Percentiles rank a stretch among this genome's conserved stretches.
phyloP scores from a whole-genome alignment of 345 rosid genomes.

The Pseudoturritis turrita region DNA sequence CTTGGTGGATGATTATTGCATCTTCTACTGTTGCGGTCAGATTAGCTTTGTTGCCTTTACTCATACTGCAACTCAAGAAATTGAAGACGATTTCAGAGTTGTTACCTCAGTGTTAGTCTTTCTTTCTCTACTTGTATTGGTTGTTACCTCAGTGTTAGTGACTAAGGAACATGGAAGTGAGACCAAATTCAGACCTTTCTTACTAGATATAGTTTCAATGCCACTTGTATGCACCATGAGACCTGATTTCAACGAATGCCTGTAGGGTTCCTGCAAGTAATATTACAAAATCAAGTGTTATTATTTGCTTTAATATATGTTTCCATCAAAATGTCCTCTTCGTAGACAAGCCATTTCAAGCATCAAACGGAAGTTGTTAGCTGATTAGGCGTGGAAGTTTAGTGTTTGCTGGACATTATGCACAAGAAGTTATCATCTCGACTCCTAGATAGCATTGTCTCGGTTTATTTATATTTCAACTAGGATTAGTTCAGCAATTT shows the following conservation, averaged over 20 bases:
- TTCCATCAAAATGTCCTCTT: not conserved
- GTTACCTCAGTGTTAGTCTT: slow-evolving; percentile 58
- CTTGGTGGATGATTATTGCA: slow-evolving; percentile 88
- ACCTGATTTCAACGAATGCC: no score
- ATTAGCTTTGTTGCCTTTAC: slow-evolving; percentile 53
- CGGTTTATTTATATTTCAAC: not conserved
- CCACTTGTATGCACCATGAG: no score
- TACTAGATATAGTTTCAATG: no score
- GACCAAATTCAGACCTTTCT: no score
- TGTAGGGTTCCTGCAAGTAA: not conserved
- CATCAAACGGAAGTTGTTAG: not conserved
- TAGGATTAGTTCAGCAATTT: no score
- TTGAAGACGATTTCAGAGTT: slow-evolving; percentile 50
- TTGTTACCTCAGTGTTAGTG: no score
- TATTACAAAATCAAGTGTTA: not conserved
- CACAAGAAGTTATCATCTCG: not conserved
- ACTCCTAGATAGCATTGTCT: not conserved
- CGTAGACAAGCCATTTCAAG: not conserved
- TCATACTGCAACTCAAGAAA: slow-evolving; percentile 67
- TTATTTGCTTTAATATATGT: not conserved
- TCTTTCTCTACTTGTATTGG: not conserved
- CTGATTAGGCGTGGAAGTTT: no score
- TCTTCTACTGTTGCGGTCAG: slow-evolving; percentile 77
- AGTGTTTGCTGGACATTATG: not conserved
- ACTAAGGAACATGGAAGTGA: no score